These are phyloP conservation scores for Aspergillus novoparasiticus DNA, from an alignment of 2,329 filamentous ascomycete genomes.

Conservation along the genomic window DNA sequence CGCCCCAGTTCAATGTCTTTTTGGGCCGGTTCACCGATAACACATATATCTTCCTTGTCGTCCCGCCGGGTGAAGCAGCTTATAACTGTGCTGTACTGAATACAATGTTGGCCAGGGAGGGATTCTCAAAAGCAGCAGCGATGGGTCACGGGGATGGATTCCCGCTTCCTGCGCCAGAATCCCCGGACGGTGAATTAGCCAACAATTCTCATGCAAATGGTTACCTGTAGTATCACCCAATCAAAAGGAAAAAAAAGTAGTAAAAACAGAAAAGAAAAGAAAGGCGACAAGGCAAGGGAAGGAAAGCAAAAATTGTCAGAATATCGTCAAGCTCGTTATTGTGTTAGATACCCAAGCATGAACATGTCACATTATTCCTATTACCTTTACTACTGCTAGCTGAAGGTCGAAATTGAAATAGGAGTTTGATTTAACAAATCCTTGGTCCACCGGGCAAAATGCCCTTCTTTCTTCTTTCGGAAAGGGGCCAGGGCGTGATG, in stretches of 20 bases:
- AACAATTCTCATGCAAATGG: slow-evolving; percentile 13
- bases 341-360: slow-evolving; percentile 5
- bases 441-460: no score
- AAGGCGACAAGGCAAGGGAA: neutral
- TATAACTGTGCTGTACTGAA: slow-evolving; percentile 92
- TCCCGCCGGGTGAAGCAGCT: slow-evolving; percentile 86
- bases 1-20: slow-evolving; percentile 81
- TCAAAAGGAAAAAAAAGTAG: slow-evolving; percentile 19
- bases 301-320: slow-evolving; percentile 3
- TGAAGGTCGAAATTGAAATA: neutral
- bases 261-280: slow-evolving; percentile 6
- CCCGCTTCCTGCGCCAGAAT: slow-evolving; percentile 39
- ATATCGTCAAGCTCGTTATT: slow-evolving; percentile 3
- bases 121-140: slow-evolving; percentile 69
- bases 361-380: slow-evolving; percentile 4
- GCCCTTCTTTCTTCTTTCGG: neutral
- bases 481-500: neutral
- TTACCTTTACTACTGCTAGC: neutral
- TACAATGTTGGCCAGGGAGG: slow-evolving; percentile 80
- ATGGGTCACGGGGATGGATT: slow-evolving; percentile 45
- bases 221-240: slow-evolving; percentile 9
- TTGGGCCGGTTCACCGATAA: slow-evolving; percentile 96
- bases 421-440: neutral
- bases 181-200: slow-evolving; percentile 23
- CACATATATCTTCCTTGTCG: slow-evolving; percentile 90